phyloP scores from a whole-genome alignment of 2,329 filamentous ascomycete species.

The Neopestalotiopsis sp. region DNA sequence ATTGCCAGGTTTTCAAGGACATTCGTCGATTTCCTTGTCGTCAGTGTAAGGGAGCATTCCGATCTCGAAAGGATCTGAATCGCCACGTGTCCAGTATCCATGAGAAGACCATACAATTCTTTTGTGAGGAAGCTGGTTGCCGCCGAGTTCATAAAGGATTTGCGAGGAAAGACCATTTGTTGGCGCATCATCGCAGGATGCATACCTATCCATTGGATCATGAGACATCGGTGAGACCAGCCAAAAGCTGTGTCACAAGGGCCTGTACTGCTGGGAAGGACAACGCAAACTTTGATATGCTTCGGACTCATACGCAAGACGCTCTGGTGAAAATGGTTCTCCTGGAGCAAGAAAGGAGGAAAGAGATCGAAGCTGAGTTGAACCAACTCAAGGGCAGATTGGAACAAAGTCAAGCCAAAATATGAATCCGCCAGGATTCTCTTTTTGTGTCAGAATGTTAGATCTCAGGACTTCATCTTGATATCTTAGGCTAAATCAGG shows the following conservation, averaged over 20 bases:
- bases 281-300: neutral
- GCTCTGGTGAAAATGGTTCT: neutral
- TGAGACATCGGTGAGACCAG: neutral
- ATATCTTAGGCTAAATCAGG: no score
- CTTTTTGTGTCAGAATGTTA: no score
- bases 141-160: neutral
- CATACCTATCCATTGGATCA: neutral
- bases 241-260: neutral
- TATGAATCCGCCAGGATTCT: no score
- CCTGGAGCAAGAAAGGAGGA: neutral
- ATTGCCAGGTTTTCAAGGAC: neutral
- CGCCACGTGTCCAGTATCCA: conserved; percentile 1
- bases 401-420: no score
- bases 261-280: neutral
- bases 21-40: neutral
- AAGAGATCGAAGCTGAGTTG: neutral
- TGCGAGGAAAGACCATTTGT: neutral
- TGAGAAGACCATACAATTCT: neutral
- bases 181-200: neutral
- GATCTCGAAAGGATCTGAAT: neutral
- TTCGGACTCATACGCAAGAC: neutral
- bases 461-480: no score
- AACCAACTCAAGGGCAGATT: neutral
- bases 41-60: neutral
- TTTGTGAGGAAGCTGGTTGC: neutral